Evolutionary conservation across 305 asterid species (phyloP), one percentile per base, ranked within the genome.

Genomic region (Rubia balearica): DNA sequence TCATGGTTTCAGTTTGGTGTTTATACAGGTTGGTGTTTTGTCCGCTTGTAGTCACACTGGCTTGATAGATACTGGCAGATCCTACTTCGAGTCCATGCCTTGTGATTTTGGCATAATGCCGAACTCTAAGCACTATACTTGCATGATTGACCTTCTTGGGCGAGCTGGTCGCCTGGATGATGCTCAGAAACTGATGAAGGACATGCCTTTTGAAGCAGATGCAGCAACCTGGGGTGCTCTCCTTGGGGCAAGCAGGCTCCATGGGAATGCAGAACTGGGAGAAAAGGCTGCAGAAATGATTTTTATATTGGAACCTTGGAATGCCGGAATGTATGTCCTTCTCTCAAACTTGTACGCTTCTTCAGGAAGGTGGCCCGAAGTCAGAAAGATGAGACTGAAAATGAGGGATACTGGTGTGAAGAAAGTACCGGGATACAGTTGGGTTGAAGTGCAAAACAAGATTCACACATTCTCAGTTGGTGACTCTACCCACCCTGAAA

Each of bases 181-280:
- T 21, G 98, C 98, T 75, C 86, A 87, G 71, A 80, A 82, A 67
- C 81, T 90, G 65, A 84, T 92, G 81, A 81, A 64, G 70, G 79
- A 70, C 66, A 88, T 90, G 96, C 90, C 97, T 51, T 85, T 88
- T n/a, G 94, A 90, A 77, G 94, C 98, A 61, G 96, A 93, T 60
- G 96, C 98, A 78, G 96, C 96, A 46, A 85, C 96, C 27, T 93
- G 98, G 98, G 96, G 97, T 68, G 94, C 98, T 48, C 90, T 93
- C 61, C 96, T 93, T 27, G 97, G 96, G 67, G 98, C 98, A 55
- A 85, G 98, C 81, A 81, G 92, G 80, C 90, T 85, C 61, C 97
- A 93, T 51, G 95, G 96, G 30, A 82, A 86, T 68, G 83, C 92
- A 11, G 82, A 79, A 76, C 71, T 93, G 67, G 98, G 96, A 67